These are phyloP conservation scores for Podospora fimiseda DNA, from an alignment of 495 filamentous ascomycete species.

Conservation along the genomic window DNA sequence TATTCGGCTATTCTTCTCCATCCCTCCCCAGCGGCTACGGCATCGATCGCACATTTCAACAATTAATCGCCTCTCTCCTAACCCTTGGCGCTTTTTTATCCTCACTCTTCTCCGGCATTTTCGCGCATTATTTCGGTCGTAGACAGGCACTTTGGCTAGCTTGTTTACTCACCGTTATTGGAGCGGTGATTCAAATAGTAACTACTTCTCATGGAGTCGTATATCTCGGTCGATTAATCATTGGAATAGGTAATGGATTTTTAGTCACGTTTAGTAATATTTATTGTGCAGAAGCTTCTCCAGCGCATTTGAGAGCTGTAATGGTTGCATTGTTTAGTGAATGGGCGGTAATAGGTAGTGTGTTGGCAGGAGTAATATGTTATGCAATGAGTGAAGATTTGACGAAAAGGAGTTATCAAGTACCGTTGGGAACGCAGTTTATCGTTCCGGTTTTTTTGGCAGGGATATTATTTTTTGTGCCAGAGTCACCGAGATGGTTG, in stretches of 20 bases:
- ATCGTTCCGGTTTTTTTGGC: slow-evolving; percentile 46
- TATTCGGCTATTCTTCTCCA: slow-evolving; percentile 23
- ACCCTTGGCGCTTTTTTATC: slow-evolving; percentile 52
- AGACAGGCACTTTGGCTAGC: slow-evolving; percentile 44
- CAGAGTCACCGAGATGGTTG: slow-evolving; percentile 55
- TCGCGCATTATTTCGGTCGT: slow-evolving; percentile 47
- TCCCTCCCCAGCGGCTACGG: slow-evolving; percentile 14
- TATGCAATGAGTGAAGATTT: slow-evolving; percentile 28
- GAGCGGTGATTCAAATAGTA: slow-evolving; percentile 44
- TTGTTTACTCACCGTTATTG: slow-evolving; percentile 36
- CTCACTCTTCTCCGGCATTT: slow-evolving; percentile 46
- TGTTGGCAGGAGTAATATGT: slow-evolving; percentile 37
- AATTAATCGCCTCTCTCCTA: slow-evolving; percentile 50
- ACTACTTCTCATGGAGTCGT: slow-evolving; percentile 38
- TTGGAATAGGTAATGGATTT: slow-evolving; percentile 47
- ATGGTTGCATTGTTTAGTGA: slow-evolving; percentile 36
- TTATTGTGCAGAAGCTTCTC: slow-evolving; percentile 38
- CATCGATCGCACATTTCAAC: slow-evolving; percentile 40
- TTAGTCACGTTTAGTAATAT: slow-evolving; percentile 50
- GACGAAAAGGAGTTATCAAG: slow-evolving; percentile 41
- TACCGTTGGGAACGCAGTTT: slow-evolving; percentile 50
- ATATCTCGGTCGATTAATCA: slow-evolving; percentile 44
- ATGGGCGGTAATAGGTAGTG: slow-evolving; percentile 47
- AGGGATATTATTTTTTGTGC: slow-evolving; percentile 49
- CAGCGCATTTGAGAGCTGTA: slow-evolving; percentile 31